Conservation (phyloP, 2,329 filamentous ascomycete genomes). For the Phaeosphaeria sp. region DNA sequence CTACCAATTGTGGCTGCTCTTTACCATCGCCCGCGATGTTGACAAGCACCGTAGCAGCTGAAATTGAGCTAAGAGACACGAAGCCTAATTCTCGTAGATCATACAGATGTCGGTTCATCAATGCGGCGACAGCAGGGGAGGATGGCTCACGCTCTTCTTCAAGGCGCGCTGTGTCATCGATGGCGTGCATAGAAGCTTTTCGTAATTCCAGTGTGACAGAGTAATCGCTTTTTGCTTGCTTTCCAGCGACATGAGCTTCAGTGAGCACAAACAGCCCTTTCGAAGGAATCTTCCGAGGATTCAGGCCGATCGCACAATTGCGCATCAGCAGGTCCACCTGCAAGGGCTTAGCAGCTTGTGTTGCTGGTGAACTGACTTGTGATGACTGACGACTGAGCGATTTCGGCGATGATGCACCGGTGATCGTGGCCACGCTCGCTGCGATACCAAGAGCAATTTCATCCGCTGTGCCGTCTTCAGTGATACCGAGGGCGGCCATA, state of each 20-base stretch:
- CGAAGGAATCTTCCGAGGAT: slow-evolving; percentile 75
- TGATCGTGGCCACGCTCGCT: slow-evolving; percentile 78
- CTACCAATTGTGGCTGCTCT: slow-evolving; percentile 70
- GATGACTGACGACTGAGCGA: slow-evolving; percentile 40
- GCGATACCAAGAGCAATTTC: slow-evolving; percentile 79
- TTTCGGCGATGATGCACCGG: slow-evolving; percentile 65
- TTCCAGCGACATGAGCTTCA: slow-evolving; percentile 74
- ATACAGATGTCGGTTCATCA: slow-evolving; percentile 53
- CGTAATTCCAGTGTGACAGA: slow-evolving; percentile 72
- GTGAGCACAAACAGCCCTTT: slow-evolving; percentile 82
- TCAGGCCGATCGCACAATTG: slow-evolving; percentile 84
- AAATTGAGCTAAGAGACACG: slow-evolving; percentile 86
- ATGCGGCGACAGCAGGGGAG: slow-evolving; percentile 9
- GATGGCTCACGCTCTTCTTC: slow-evolving; percentile 23
- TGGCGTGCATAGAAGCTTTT: slow-evolving; percentile 82
- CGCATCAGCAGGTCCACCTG: slow-evolving; percentile 76
- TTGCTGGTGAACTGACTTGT: slow-evolving; percentile 28
- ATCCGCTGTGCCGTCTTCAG: slow-evolving; percentile 65
- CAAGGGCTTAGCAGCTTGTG: slow-evolving; percentile 49
- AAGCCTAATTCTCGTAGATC: slow-evolving; percentile 71
- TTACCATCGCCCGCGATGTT: slow-evolving; percentile 63
- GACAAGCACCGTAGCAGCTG: slow-evolving; percentile 74
- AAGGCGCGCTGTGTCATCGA: slow-evolving; percentile 71
- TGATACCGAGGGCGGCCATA: slow-evolving; percentile 77
- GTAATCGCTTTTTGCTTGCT: slow-evolving; percentile 70